Base-by-base conservation (phyloP, 805 yeast genomes). In the Sporopachydermia quercuum region DNA sequence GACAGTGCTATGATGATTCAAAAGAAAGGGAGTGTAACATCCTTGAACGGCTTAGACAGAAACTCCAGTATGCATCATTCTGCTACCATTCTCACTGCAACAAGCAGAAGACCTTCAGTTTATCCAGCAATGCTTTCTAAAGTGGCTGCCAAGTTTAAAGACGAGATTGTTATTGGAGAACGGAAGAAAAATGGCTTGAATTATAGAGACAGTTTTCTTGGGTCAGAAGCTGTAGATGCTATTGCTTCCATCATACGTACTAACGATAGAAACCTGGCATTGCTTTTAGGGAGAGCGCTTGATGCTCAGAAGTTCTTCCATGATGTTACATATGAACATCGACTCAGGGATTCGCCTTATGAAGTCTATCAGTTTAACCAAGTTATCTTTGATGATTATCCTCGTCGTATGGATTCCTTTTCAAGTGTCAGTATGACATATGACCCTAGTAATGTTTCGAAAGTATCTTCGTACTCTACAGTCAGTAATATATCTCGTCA, bases 301-400 rank as follows among this genome's bases (percentile, higher is more conserved):
- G 97, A 91, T 60, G 94, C 96, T 1, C 97, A 91, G 51, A 83
- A 83, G 55, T 74, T 85, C 42, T 86, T 91, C 58, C 95, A 85
- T 53, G 98, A 91, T 60, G 96, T 87, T 17, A 82, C 96, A 0
- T 89, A 89, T 58, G 94, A 86, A 50, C 97, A 87, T 55, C 68
- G 96, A 38, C 65, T 91, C 40, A 68, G 98, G 47, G 98, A 91
- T 58, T 82, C 94, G 0, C 70, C 68, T 15, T 74, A 70, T 52
- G 98, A 91, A 56, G 82, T 89, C 16, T 91, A 89, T 56, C 93
- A 83, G 49, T 83, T 89, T 50, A 72, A 72, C 37, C 78, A 75
- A 43, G 67, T 65, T 8, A 19, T 36, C 8, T 19, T n/a, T n/a
- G n/a, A n/a, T n/a, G n/a, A n/a, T 19, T 19, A 6, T 19, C 6